Evolutionary conservation across 495 filamentous ascomycete genomes (phyloP), one percentile per base, ranked within the genome.

Genomic region (Aspergillus biplanus): DNA sequence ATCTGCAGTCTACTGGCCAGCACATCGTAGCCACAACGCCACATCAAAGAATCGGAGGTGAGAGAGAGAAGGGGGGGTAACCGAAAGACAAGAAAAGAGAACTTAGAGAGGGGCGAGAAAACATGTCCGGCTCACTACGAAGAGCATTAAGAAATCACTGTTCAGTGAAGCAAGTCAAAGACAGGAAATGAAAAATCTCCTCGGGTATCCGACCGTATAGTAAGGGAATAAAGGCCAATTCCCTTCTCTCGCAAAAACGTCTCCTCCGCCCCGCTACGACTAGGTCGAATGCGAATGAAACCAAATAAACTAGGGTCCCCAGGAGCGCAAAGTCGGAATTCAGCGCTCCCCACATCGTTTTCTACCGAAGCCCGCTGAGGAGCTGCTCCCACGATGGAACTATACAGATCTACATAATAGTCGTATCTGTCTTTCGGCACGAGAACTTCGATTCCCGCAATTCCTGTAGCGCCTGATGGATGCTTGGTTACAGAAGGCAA

Each of bases 401-500:
- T 56, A 16, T 59, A 59, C 12, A 64, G 15, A 42, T n/a, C 21
- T 35, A 13, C 46, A 47, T 59, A 64, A 6, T 31, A 11, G 15
- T 46, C 11, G 31, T 46, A 42, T 31, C 42, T 46, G n/a, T 49
- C 56, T 39, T 59, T 58, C 0, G 62, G 62, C 5, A 64, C 56
- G 27, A 59, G 49, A 15, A 64, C 21, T 39, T 64, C 62, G n/a
- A 59, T 39, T 15, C 56, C 21, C 6, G 44, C 56, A 15, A 64
- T 64, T 5, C 62, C 62, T 5, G 56, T 64, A 2, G 62, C 56
- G 3, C 62, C 56, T 5, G 56, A 64, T 9, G 62, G 62, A 50
- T 64, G 62, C 5, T 39, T 12, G n/a, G 57, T 59, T 18, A 56
- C 50, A 13, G 56, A 55, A 5, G 49, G 50, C 5, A 55, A 16